Conservation (phyloP, 345 rosid species). For the Cardamine resedifolia region DNA sequence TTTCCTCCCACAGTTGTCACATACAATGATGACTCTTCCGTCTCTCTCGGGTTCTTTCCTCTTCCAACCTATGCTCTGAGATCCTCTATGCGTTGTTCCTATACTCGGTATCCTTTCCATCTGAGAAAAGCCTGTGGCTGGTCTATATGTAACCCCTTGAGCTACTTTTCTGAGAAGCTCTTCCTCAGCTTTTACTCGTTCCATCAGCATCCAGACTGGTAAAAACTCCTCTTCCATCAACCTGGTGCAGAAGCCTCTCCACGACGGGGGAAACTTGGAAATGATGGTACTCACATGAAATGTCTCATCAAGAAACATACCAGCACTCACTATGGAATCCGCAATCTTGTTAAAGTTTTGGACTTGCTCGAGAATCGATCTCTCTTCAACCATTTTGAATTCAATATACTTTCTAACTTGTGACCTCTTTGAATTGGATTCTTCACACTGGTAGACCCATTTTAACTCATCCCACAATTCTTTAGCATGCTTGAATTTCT, state of each 20-base stretch:
- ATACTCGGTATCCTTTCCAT: slow-evolving; percentile 42
- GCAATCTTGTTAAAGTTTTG: slow-evolving; percentile 68
- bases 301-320: slow-evolving; percentile 61
- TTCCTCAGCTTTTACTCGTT: slow-evolving; percentile 57
- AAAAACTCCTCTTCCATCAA: slow-evolving; percentile 56
- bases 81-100: slow-evolving; percentile 34
- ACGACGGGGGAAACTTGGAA: slow-evolving; percentile 77
- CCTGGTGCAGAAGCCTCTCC: slow-evolving; percentile 69
- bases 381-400: slow-evolving; percentile 62
- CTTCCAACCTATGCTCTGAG: slow-evolving; percentile 37
- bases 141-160: slow-evolving; percentile 33
- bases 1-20: slow-evolving; percentile 60
- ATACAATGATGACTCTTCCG: slow-evolving; percentile 34
- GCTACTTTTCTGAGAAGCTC: slow-evolving; percentile 36
- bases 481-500: slow-evolving; percentile 57
- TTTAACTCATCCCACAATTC: slow-evolving; percentile 83
- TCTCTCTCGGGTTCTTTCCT: slow-evolving; percentile 45
- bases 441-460: slow-evolving; percentile 62
- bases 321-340: slow-evolving; percentile 60
- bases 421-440: slow-evolving; percentile 57
- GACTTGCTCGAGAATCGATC: slow-evolving; percentile 57
- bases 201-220: slow-evolving; percentile 59
- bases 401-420: slow-evolving; percentile 78
- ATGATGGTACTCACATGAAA: slow-evolving; percentile 73
- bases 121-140: slow-evolving; percentile 28